Evolutionary conservation across 2,329 filamentous ascomycete genomes (phyloP), one percentile per base, ranked within the genome.

Genomic region (Calonectria multiphialidica): DNA sequence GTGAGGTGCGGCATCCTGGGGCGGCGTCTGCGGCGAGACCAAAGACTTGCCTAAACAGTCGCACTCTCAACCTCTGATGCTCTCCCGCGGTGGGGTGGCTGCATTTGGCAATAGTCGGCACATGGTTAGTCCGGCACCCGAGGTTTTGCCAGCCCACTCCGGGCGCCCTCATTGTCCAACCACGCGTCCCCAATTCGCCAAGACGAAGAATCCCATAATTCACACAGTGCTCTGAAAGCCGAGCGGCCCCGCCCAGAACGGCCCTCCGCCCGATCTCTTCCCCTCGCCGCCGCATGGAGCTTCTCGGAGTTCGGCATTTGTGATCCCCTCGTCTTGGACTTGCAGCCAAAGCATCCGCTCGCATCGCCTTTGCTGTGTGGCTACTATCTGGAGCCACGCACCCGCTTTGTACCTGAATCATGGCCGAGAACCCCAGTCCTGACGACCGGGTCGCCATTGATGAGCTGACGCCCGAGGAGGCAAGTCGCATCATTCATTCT

Each of bases 401-500:
- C 68, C 74, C 76, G 74, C 76, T 78, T 76, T 61, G 57, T 59
- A 42, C 55, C 44, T 74, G 72, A 78, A 80, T 75, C 80, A 88
- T 88, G 87, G 80, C 85, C 72, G 86, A 88, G 69, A 82, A 83
- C 72, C 82, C 85, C 64, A 83, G 85, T 64, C 83, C 84, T 65
- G 85, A 88, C 66, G 85, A 85, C 73, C 83, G 84, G 78, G 82
- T 85, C 73, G 83, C 85, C 63, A 82, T 91, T 74, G 88, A 91
- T 80, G 87, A 90, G 78, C 85, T 92, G 80, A 92, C 90, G 57
- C 88, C 90, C 12, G 91, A 93, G 81, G 91, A 93, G 83, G 91
- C 90, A 75, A 93, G 86, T 80, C 90, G 90, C 77, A 93, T 93
- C 83, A 93, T 93, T 76, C 91, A 93, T 81, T 92, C 90, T 65